Percentiles rank a stretch among this genome's conserved stretches.
Conservation (phyloP, 441 rosid genomes). For the Erysimum pusillum region DNA sequence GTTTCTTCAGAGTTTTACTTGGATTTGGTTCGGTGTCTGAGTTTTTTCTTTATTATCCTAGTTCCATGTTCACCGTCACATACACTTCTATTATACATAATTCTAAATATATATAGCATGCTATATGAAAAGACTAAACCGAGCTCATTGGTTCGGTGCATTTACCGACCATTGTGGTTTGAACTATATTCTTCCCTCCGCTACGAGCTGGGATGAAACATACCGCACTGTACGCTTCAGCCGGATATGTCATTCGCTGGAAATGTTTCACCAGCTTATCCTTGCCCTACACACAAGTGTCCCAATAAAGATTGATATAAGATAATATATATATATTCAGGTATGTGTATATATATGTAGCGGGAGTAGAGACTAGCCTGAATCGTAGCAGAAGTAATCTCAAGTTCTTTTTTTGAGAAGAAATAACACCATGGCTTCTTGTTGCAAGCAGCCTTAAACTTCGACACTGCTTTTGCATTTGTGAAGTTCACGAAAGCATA, state of each 20-base stretch:
- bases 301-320: neutral
- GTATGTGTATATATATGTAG: neutral
- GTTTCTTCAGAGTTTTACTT: neutral
- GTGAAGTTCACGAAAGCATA: slow-evolving; percentile 85
- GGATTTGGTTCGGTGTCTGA: slow-evolving; percentile 50
- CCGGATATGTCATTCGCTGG: slow-evolving; percentile 53
- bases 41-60: slow-evolving; percentile 29
- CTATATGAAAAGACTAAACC: slow-evolving; percentile 23
- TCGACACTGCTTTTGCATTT: slow-evolving; percentile 56
- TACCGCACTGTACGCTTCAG: slow-evolving; percentile 58
- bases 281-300: slow-evolving; percentile 56
- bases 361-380: slow-evolving; percentile 56
- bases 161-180: slow-evolving; percentile 40
- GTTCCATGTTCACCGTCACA: neutral
- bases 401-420: slow-evolving; percentile 57
- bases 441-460: slow-evolving; percentile 52
- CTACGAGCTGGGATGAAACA: slow-evolving; percentile 58
- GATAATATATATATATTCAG: too few relatives aligned
- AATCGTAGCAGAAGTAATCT: slow-evolving; percentile 65
- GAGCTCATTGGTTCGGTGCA: neutral
- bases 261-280: slow-evolving; percentile 58
- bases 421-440: slow-evolving; percentile 56
- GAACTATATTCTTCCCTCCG: slow-evolving; percentile 43
- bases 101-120: neutral
- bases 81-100: slow-evolving; percentile 9